Evolutionary conservation across 805 yeast species (phyloP).

Genomic region (Candida quercuum): DNA sequence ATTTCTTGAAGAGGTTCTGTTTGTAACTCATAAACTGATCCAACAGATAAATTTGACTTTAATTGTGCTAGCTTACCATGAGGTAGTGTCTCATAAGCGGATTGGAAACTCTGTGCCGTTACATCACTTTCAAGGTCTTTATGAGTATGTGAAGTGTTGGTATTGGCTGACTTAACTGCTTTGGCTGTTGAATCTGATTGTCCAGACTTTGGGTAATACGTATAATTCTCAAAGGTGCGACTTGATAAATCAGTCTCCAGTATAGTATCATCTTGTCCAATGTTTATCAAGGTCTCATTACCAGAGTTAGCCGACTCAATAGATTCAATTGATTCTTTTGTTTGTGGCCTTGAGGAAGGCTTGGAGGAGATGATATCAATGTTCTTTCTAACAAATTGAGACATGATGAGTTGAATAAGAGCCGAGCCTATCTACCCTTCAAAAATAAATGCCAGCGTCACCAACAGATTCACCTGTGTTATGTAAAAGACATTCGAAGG

Average conservation of each 20-base stretch:
- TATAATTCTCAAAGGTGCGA: constrained; percentile 3
- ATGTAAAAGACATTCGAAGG: too few relatives aligned
- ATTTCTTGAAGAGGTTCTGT: not conserved
- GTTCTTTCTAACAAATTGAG: constrained; percentile 17
- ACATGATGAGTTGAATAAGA: constrained; percentile 6
- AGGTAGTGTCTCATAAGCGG: constrained; percentile 9
- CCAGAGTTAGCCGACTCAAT: not conserved
- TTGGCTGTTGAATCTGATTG: too few relatives aligned
- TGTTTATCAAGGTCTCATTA: not conserved
- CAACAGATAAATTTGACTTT: not conserved
- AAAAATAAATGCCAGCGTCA: too few relatives aligned
- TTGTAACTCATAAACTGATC: constrained; percentile 5
- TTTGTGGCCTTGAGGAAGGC: constrained; percentile 1
- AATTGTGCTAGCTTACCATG: not conserved
- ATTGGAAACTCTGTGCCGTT: constrained; percentile 4
- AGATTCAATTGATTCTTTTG: not conserved
- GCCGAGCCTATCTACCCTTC: too few relatives aligned
- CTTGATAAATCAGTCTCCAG: constrained; percentile 1
- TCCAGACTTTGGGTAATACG: not conserved
- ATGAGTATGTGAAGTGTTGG: too few relatives aligned
- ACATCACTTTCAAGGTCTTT: too few relatives aligned
- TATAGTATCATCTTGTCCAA: not conserved
- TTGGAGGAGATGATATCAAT: constrained; percentile 16
- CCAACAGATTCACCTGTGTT: too few relatives aligned
- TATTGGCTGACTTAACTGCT: too few relatives aligned